A percentile compares a stretch with the other conserved stretches of the same genome.
Evolutionary conservation across 768 basidiomycete species (phyloP).

Genomic region (Mycena olivaceomarginata): DNA sequence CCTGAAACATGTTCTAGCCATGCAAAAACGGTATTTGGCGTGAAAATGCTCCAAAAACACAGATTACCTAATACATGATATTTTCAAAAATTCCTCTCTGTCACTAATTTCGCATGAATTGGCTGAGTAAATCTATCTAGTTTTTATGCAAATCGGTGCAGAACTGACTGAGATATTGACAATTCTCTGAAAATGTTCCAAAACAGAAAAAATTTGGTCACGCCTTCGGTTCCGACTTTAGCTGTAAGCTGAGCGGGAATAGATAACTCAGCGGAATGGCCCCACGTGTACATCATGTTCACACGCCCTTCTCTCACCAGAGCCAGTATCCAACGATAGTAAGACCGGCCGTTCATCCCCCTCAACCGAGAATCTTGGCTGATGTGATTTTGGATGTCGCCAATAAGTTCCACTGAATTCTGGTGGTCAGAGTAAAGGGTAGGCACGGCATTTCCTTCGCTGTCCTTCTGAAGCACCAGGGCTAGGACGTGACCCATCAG

Average conservation of each 20-base stretch:
- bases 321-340: conserved; percentile 19
- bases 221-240: too few relatives aligned
- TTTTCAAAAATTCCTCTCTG: too few relatives aligned
- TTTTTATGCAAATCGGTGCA: too few relatives aligned
- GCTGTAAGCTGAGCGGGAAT: conserved; percentile 5
- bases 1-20: too few relatives aligned
- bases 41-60: too few relatives aligned
- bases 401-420: background rate
- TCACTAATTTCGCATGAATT: too few relatives aligned
- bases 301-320: background rate
- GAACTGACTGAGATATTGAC: too few relatives aligned
- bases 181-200: too few relatives aligned
- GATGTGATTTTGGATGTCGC: background rate
- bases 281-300: background rate
- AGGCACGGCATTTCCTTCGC: background rate
- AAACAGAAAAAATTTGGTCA: too few relatives aligned
- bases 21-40: too few relatives aligned
- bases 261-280: conserved; percentile 24
- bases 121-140: too few relatives aligned
- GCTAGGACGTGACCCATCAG: background rate
- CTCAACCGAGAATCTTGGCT: conserved; percentile 5
- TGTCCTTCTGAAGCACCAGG: background rate
- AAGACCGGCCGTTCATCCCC: conserved; percentile 20
- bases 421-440: background rate
- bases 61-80: too few relatives aligned